These are phyloP conservation scores for Xanthoconium purpureum DNA, from an alignment of 768 basidiomycete species.

Conservation along the genomic window DNA sequence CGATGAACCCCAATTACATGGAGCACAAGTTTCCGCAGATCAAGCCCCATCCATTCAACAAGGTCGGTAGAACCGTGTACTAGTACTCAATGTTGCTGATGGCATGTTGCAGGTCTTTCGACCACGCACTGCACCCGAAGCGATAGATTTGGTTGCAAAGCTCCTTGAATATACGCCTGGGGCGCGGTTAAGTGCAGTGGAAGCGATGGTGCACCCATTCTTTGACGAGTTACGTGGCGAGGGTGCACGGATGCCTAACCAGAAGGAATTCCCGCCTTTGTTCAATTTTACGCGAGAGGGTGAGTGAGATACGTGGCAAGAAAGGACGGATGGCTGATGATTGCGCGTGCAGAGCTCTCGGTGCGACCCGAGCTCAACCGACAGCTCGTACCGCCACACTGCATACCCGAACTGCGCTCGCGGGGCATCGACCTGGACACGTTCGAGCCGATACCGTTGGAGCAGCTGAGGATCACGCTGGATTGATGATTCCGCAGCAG, in stretches of 20 bases:
- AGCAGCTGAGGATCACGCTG: constrained; percentile 90
- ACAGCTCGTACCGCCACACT: constrained; percentile 85
- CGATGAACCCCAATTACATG: constrained; percentile 99
- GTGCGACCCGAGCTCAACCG: constrained; percentile 93
- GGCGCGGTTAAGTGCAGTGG: constrained; percentile 82
- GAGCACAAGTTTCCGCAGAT: constrained; percentile 99
- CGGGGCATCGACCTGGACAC: constrained; percentile 84
- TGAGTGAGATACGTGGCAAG: constrained; percentile 38
- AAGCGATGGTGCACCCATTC: constrained; percentile 93
- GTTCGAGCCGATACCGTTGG: constrained; percentile 97
- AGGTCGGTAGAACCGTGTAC: constrained; percentile 46
- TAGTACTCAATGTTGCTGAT: constrained; percentile 12
- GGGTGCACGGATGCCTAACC: constrained; percentile 93
- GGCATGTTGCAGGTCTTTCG: constrained; percentile 79
- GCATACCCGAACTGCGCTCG: constrained; percentile 83
- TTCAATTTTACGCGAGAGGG: constrained; percentile 97
- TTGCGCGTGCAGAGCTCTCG: constrained; percentile 71
- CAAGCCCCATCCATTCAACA: constrained; percentile 98
- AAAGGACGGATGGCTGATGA: neutral
- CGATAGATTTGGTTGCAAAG: constrained; percentile 93
- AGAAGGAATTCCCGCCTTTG: constrained; percentile 90
- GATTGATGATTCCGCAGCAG: constrained; percentile 55
- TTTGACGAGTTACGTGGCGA: constrained; percentile 94
- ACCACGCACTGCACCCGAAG: constrained; percentile 92
- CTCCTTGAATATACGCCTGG: constrained; percentile 98